These are phyloP conservation scores for Dalechampia spathulata DNA, from an alignment of 441 rosid species.

Conservation along the genomic window DNA sequence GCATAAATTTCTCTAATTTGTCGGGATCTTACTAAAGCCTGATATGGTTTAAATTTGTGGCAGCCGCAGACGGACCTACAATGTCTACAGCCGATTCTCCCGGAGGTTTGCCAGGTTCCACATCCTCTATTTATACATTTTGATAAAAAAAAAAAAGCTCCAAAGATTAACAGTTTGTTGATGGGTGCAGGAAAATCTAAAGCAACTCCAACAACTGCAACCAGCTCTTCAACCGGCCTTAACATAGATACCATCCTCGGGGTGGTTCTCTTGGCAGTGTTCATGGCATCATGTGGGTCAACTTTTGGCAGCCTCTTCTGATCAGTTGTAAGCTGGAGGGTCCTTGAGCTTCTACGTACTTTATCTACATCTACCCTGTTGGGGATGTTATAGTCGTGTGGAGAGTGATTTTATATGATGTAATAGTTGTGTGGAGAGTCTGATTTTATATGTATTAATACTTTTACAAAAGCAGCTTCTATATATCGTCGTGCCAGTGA, in stretches of 20 bases:
- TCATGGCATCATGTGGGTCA: conserved; percentile 18
- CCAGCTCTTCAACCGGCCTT: conserved; percentile 7
- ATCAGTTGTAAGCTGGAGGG: neutral
- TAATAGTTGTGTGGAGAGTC: no score
- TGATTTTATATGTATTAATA: no score
- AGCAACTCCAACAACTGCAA: conserved; percentile 5
- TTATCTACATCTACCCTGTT: neutral
- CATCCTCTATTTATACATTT: no score
- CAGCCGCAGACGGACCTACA: conserved; percentile 14
- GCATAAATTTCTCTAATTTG: no score
- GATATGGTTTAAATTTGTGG: conserved; percentile 4
- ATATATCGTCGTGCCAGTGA: no score
- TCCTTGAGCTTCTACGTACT: conserved; percentile 3
- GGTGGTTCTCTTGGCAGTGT: conserved; percentile 9
- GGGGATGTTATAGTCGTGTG: neutral
- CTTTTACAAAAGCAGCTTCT: no score
- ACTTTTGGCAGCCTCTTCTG: conserved; percentile 15
- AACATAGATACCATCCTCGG: conserved; percentile 5
- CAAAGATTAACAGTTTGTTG: neutral
- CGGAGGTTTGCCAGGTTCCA: conserved; percentile 2
- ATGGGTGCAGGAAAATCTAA: conserved; percentile 18
- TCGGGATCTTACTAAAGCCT: no score
- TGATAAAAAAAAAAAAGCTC: no score
- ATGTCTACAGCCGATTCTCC: conserved; percentile 16
- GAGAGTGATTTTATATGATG: no score